Evolutionary conservation across 2,329 filamentous ascomycete species (phyloP), one percentile per base, ranked within the genome.

Genomic region (Colletotrichum filicis): DNA sequence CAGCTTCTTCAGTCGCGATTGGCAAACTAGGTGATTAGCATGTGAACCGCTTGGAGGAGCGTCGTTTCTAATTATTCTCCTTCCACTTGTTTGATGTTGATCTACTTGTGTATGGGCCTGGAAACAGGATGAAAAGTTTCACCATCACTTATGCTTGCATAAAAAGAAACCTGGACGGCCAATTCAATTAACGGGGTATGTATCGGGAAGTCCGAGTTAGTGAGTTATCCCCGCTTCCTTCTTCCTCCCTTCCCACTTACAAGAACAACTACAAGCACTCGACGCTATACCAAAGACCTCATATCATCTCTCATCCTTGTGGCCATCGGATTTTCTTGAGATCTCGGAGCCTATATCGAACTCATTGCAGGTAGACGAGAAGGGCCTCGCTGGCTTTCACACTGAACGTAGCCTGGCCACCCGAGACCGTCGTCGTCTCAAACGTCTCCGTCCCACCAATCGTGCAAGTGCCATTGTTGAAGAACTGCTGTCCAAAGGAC

Each of bases 341-440:
- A 7, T 5, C 37, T 6, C 14, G 16, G 7, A 16, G 16, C 14
- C 14, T 16, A 8, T 59, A 22, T n/a, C 22, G 11, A 42, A 42
- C n/a, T 61, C 6, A 67, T 30, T 69, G 57, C 6, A 72, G 53
- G 32, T 69, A 63, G 14, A 69, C 65, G 49, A 69, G 52, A 49
- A 72, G 65, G 42, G 65, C 58, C 22, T 72, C 69, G 28, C 69
- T 72, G n/a, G 65, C 52, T 16, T 78, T 3, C 80, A 75, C 71
- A 74, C 76, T 72, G 14, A 71, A 72, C 74, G 46, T 60, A 5
- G 28, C 68, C 37, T 30, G 35, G 22, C 52, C 52, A 26, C 42
- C 42, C 24, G 24, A 57, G 19, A 69, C 61, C 65, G 12, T 52
- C 11, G 28, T 14, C 28, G 37, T 64, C 59, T 72, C 66, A n/a